Evolutionary conservation across 2,329 filamentous ascomycete species (phyloP), one percentile per base, ranked within the genome.

Genomic region (Penicillium sp.): DNA sequence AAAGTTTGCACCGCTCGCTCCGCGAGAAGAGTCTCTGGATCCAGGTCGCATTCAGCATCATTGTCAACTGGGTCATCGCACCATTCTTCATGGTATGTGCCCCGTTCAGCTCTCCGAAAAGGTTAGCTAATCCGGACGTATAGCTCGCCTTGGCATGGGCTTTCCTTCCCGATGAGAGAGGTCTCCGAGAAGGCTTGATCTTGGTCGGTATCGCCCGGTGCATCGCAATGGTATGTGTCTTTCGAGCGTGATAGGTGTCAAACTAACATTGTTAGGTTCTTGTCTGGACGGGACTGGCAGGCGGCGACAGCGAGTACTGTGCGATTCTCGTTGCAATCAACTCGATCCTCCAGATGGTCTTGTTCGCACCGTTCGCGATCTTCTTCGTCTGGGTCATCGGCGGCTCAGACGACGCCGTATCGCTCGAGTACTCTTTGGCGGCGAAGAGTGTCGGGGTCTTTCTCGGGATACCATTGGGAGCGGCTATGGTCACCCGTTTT

Each of bases 391-490:
- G 85, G 45, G 78, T 94, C 51, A 90, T 96, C 69, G 85, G 88
- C 67, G 76, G 79, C 19, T 75, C 77, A 17, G 70, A 79, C 5
- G 77, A 81, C 48, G 76, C 69, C 65, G 74, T 81, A 19, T 66
- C 67, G 2, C 78, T 88, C 17, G 75, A 83, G 0, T 96, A 95
- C 76, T 75, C 83, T 0, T 83, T 85, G 0, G 91, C 93, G 1
- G 92, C 93, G 11, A 89, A 87, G 50, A 93, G 90, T 62, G 92
- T 97, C 0, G 92, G 86, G 0, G 90, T 92, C 1, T 97, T 96
- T 71, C 83, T 97, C 1, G 92, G 91, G 0, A 93, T 97, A 21
- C 93, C 93, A 0, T 84, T 97, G 0, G 91, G 82, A 1, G 91
- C 91, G 0, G 92, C 93, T 0, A 82, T 96, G 31, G n/a, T 93